Percentiles rank a stretch among this genome's conserved stretches.
Conservation (phyloP, 305 asterid genomes). For the Fraxinus greggii region DNA sequence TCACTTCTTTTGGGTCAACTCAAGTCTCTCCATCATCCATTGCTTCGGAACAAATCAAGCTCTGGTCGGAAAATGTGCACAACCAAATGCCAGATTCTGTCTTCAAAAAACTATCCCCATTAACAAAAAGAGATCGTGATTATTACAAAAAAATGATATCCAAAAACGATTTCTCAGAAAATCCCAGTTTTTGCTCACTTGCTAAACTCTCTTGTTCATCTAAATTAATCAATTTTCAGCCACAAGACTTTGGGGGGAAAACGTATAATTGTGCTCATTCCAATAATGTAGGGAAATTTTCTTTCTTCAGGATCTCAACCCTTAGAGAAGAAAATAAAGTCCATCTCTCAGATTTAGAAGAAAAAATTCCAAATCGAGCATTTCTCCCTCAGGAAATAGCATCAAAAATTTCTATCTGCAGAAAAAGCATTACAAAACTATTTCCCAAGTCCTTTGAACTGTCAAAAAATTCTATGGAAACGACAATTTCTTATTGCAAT, state of each 20-base stretch:
- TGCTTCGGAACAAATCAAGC: conserved; percentile 27
- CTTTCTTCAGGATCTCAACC: conserved; percentile 33
- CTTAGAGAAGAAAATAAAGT: conserved; percentile 23
- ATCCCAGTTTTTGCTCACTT: conserved; percentile 27
- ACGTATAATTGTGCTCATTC: background rate
- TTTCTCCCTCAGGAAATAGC: conserved; percentile 41
- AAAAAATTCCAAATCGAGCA: conserved; percentile 25
- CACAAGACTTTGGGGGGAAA: no score
- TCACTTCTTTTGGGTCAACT: background rate
- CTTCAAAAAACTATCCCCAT: conserved; percentile 33
- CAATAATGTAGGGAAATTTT: conserved; percentile 10
- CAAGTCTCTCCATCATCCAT: conserved; percentile 11
- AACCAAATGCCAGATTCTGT: conserved; percentile 34
- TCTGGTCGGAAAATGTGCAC: conserved; percentile 36
- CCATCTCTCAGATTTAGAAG: conserved; percentile 27
- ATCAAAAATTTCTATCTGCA: conserved; percentile 19
- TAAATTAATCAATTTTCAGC: no score
- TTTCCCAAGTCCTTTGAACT: conserved; percentile 23
- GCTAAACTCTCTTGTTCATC: conserved; percentile 34
- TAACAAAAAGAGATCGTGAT: conserved; percentile 11
- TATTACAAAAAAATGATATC: conserved; percentile 20
- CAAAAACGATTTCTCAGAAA: background rate
- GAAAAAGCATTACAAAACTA: background rate
- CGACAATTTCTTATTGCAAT: conserved; percentile 20
- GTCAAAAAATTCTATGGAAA: background rate